phyloP scores from a whole-genome alignment of 345 rosid genomes.

The Euphorbia tirucalli region DNA sequence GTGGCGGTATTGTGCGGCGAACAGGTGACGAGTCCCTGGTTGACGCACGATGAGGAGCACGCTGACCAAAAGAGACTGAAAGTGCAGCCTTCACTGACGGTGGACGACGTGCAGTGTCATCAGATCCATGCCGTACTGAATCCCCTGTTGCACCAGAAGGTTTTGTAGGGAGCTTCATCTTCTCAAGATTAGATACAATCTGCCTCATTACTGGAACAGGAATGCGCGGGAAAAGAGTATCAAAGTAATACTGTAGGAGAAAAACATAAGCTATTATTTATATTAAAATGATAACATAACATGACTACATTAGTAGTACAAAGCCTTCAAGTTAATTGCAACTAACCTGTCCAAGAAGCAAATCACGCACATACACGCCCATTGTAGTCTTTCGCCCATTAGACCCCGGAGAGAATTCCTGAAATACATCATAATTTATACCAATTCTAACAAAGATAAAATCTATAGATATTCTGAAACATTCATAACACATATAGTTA shows the following conservation, averaged over 20 bases:
- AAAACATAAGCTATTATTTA: conserved; percentile 11
- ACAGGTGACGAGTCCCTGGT: conserved; percentile 97
- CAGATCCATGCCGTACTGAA: conserved; percentile 67
- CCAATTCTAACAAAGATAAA: not conserved
- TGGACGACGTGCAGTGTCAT: conserved; percentile 94
- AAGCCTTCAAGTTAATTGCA: conserved; percentile 9
- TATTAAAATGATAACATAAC: not conserved
- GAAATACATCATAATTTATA: conserved; percentile 22
- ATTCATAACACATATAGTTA: not conserved
- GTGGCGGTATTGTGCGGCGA: conserved; percentile 69
- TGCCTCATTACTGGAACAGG: conserved; percentile 96
- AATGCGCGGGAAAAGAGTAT: conserved; percentile 91
- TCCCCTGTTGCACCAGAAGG: conserved; percentile 89
- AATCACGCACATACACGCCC: conserved; percentile 92
- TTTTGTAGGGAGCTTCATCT: conserved; percentile 80
- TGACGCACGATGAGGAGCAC: conserved; percentile 98
- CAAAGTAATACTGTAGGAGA: conserved; percentile 83
- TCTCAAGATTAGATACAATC: conserved; percentile 75
- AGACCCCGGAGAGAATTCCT: conserved; percentile 97
- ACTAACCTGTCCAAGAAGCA: conserved; percentile 96
- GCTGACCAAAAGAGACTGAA: conserved; percentile 98
- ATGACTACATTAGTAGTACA: not conserved
- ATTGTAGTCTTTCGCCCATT: conserved; percentile 75
- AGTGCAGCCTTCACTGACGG: conserved; percentile 99
- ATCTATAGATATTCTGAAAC: not conserved